Conservation (phyloP, 1,284 basidiomycete genomes). For the Volvariella volvacea region DNA sequence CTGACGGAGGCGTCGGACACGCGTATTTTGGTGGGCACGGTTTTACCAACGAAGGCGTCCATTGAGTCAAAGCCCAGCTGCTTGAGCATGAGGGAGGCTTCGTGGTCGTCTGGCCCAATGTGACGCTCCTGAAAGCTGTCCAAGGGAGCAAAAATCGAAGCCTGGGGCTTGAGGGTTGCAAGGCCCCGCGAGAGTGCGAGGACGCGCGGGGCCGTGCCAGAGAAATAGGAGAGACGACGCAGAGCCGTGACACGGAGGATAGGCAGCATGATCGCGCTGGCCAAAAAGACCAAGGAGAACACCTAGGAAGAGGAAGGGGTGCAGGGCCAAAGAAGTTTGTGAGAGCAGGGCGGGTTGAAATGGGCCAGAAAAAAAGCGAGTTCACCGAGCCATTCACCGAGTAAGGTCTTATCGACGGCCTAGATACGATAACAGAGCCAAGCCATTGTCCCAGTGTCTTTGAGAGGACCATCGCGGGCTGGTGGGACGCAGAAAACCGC, state of each 20-base stretch:
- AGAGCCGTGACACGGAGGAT: slow-evolving; percentile 38
- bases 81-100: slow-evolving; percentile 75
- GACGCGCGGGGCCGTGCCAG: slow-evolving; percentile 13
- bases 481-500: no score
- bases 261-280: slow-evolving; percentile 33
- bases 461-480: no score
- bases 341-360: slow-evolving; percentile 12
- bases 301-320: slow-evolving; percentile 11
- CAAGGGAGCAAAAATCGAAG: slow-evolving; percentile 69
- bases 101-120: slow-evolving; percentile 78
- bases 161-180: slow-evolving; percentile 52
- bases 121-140: slow-evolving; percentile 88
- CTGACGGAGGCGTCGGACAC: slow-evolving; percentile 57
- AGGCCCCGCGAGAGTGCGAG: slow-evolving; percentile 30
- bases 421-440: not conserved
- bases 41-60: slow-evolving; percentile 78
- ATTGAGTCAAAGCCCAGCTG: slow-evolving; percentile 79
- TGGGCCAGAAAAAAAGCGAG: slow-evolving; percentile 20
- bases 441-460: no score
- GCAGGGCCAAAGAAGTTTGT: slow-evolving; percentile 8
- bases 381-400: slow-evolving; percentile 67
- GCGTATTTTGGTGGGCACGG: slow-evolving; percentile 77
- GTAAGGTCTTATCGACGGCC: slow-evolving; percentile 31
- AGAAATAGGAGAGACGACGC: slow-evolving; percentile 18
- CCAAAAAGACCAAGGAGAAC: slow-evolving; percentile 3